These are phyloP conservation scores for Achaetomiella virescens DNA, from an alignment of 495 filamentous ascomycete species.

Conservation along the genomic window DNA sequence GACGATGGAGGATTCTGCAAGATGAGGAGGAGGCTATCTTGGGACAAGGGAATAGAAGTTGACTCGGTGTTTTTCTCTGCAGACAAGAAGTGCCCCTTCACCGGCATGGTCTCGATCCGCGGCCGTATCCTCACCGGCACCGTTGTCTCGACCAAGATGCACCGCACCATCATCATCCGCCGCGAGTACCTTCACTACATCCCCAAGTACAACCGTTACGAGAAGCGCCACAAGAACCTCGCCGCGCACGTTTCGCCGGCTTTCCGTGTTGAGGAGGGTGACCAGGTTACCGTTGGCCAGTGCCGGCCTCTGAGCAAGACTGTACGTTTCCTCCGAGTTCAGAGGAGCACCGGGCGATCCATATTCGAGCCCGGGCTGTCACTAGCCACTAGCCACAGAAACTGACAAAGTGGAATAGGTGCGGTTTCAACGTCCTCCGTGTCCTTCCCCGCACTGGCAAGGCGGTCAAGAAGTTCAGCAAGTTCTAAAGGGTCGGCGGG, in stretches of 20 bases:
- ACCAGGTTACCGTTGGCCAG: slow-evolving; percentile 98
- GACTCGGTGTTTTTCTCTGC: slow-evolving; percentile 27
- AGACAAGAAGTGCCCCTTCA: slow-evolving; percentile 99
- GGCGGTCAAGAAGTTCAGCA: slow-evolving; percentile 92
- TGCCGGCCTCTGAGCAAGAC: slow-evolving; percentile 98
- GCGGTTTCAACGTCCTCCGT: slow-evolving; percentile 97
- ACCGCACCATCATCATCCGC: slow-evolving; percentile 97
- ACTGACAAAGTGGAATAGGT: slow-evolving; percentile 50
- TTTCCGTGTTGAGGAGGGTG: slow-evolving; percentile 99
- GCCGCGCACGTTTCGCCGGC: slow-evolving; percentile 97
- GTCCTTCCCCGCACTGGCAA: slow-evolving; percentile 95
- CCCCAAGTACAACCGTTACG: slow-evolving; percentile 98
- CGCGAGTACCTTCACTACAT: slow-evolving; percentile 99
- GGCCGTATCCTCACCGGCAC: slow-evolving; percentile 99
- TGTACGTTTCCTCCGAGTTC: slow-evolving; percentile 50
- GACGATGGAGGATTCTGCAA: neutral
- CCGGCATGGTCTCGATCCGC: slow-evolving; percentile 94
- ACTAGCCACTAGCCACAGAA: neutral
- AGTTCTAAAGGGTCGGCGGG: slow-evolving; percentile 67
- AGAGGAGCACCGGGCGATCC: too few relatives aligned
- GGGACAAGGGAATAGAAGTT: slow-evolving; percentile 10
- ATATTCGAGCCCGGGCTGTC: neutral
- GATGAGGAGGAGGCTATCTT: neutral
- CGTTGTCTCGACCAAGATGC: slow-evolving; percentile 99
- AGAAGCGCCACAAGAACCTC: slow-evolving; percentile 99